Base-by-base conservation (phyloP, 2,329 filamentous ascomycete species). In the Aspergillus viridinutans region DNA sequence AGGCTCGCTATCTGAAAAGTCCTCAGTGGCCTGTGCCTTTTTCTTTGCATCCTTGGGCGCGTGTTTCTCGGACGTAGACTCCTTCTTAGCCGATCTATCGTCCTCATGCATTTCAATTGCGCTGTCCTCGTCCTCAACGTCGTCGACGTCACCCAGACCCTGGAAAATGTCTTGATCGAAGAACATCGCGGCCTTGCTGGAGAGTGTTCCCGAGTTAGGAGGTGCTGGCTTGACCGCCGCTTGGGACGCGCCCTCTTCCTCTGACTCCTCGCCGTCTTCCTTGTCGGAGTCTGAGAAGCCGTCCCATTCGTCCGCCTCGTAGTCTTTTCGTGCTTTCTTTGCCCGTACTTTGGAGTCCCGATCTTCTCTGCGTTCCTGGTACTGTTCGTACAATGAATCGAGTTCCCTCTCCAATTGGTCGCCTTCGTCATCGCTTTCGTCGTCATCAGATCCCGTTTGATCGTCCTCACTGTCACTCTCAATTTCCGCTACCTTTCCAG, bases 121-220 rank as follows among this genome's bases (percentile, higher is more conserved):
- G 53, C 71, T 73, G 23, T 75, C 76, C 9, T 79, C 76, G 9
- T 76, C 75, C 6, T 82, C 78, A 26, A 84, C 80, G 20, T 85
- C 85, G 2, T 87, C 77, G 21, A 88, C 73, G 0, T 85, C 89
- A 23, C 85, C 85, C 54, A 97, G 86, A 42, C 86, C 90, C 64
- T 92, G 87, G 80, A 99, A 99, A 43, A 99, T 88, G 64, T 97
- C 92, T 71, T 97, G 93, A 66, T 90, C 89, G 73, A 99, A 99
- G 77, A 99, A 99, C 59, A 88, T 83, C 9, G 88, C 84, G 8
- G 94, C 94, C 61, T 91, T 85, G 72, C 87, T 92, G 2, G 92
- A 96, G n/a, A 97, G 80, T 10, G 84, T 86, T 23, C 68, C 70
- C 28, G 66, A 60, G 35, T 71, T 61, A 2, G 60, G 60, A n/a